Evolutionary conservation across 176 grass and related monocot species (phyloP).

Genomic region (Carex littledalei): DNA sequence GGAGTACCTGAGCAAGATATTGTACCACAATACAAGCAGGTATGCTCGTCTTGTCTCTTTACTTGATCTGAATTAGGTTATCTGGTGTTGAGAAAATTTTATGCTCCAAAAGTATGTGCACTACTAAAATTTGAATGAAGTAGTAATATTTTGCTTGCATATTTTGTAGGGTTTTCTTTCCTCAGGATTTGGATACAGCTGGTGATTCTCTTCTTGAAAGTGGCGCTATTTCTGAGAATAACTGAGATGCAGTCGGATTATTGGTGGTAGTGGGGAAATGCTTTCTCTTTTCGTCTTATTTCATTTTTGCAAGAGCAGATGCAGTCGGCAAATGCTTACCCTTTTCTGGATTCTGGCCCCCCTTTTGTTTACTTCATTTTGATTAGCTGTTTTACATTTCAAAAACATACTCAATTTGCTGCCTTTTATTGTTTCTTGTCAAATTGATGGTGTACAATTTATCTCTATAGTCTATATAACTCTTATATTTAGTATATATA

Average conservation of each 20-base stretch:
- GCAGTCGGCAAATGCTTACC: background rate
- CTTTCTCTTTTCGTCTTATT: background rate
- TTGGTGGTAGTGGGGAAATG: background rate
- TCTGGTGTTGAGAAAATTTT: background rate
- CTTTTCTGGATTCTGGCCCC: background rate
- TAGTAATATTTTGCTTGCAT: conserved; percentile 13
- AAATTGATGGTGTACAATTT: too few relatives aligned
- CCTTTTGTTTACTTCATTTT: background rate
- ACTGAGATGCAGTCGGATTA: conserved; percentile 17
- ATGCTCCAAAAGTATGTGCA: background rate
- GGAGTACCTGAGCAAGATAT: conserved; percentile 66
- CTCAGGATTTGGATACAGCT: conserved; percentile 71
- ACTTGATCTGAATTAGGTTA: background rate
- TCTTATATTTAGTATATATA: too few relatives aligned
- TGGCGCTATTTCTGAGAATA: conserved; percentile 31
- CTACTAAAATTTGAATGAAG: background rate
- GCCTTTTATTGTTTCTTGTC: background rate
- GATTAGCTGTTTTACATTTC: background rate
- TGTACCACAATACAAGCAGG: conserved; percentile 95
- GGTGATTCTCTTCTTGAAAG: conserved; percentile 69
- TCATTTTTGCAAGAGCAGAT: background rate
- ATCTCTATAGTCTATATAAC: too few relatives aligned
- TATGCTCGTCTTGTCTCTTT: conserved; percentile 23
- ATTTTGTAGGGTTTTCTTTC: conserved; percentile 79
- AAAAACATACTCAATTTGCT: background rate